Evolutionary conservation across 2,329 filamentous ascomycete species (phyloP), one percentile per base, ranked within the genome.

Genomic region (Xylaria arbuscula): DNA sequence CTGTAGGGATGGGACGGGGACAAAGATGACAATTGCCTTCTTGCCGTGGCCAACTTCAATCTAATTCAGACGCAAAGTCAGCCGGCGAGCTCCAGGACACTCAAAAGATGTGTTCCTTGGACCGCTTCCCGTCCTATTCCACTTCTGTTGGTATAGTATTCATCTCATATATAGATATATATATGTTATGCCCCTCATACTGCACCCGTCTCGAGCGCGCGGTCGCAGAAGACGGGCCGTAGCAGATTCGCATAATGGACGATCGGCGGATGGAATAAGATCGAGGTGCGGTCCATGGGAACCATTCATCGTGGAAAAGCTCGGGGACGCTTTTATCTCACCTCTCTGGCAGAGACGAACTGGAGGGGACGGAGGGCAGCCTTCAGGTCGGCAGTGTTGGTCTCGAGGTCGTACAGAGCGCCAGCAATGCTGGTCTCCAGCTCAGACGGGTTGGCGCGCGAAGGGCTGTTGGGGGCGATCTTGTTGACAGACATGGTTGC

Each of bases 11-110:
- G 96, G 96, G 85, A 99, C 96, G 84, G 96, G 96, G 90, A 99
- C 96, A 93, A 99, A 99, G 93, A 99, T 97, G 90, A 97, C 95
- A 89, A 99, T 96, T 83, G 96, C 96, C 92, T 98, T 99, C 91
- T 97, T 97, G 91, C 96, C 96, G 89, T 98, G 94, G 89, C 96
- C 96, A 88, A 98, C 95, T 90, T 99, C 96, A 89, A 99, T 96
- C 96, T 99, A 87, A 80, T 83, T 75, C 79, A 88, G 87, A 89
- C 85, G 84, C 76, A 85, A 87, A 90, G 87, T 91, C 88, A 91
- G 89, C 89, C 89, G 89, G 89, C 89, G 89, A 91, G 87, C 89
- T 91, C 89, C 89, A 89, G 87, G 87, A 88, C 80, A 81, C 77
- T 75, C 62, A 76, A 60, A 45, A 68, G 71, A 70, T 72, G 80